phyloP scores from a whole-genome alignment of 2,329 filamentous ascomycete genomes.

The Botrytis elliptica region DNA sequence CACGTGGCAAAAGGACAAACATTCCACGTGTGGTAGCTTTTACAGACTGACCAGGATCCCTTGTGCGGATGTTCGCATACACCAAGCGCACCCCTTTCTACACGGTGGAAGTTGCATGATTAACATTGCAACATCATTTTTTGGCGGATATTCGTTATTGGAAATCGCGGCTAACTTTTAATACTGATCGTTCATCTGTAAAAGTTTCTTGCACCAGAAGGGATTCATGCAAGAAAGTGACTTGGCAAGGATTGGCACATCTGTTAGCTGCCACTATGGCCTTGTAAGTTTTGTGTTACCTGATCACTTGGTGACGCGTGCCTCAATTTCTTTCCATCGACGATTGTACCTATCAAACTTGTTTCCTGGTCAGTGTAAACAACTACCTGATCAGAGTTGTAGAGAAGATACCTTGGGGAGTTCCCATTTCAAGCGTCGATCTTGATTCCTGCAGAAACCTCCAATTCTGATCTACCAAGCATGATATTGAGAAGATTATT shows the following conservation, averaged over 20 bases:
- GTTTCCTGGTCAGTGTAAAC: neutral
- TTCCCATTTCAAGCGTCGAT: neutral
- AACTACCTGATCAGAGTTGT: no score
- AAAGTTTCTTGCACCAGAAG: neutral
- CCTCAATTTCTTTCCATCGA: neutral
- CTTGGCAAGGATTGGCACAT: neutral
- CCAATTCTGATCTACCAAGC: neutral
- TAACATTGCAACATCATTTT: neutral
- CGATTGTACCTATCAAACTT: neutral
- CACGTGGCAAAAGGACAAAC: neutral
- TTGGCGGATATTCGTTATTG: neutral
- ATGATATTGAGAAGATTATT: neutral
- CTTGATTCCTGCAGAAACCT: neutral
- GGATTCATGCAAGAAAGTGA: neutral
- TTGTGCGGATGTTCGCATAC: slow-evolving; percentile 2
- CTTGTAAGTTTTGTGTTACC: neutral
- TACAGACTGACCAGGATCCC: neutral
- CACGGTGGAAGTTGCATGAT: slow-evolving; percentile 1
- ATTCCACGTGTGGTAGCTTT: neutral
- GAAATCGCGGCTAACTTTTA: slow-evolving; percentile 10
- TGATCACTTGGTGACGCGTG: neutral
- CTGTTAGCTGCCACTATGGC: neutral
- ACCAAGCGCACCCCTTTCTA: slow-evolving; percentile 8
- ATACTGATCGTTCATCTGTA: neutral
- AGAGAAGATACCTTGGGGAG: no score